Evolutionary conservation across 257 asterid genomes (phyloP), one percentile per base, ranked within the genome.

Genomic region (Solanum stenotomum): DNA sequence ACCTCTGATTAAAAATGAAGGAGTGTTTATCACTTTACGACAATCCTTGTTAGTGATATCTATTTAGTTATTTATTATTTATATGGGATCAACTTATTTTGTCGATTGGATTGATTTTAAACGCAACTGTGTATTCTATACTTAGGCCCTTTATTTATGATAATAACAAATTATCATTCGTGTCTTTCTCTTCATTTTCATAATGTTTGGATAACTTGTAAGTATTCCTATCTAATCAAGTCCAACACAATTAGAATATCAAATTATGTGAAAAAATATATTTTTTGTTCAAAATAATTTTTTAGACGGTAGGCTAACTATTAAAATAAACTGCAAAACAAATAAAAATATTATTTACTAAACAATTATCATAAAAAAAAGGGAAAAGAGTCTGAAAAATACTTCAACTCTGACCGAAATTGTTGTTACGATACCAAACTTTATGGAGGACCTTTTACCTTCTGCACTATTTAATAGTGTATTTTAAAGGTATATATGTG

Each of bases 11-110:
- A 15, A 5, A 49, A 3, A 46, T 46, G 3, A 15, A 15, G 0
- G 52, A 49, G 1, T 49, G 2, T 1, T 14, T 46, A 46, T 13
- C 56, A 46, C 18, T 14, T 8, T 0, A 0, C 16, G 0, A 37
- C 15, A 44, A 46, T 4, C 2, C 6, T 13, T 4, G 18, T 10
- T 11, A 42, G 49, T 10, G 10, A 4, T 46, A 46, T 46, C 4
- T 33, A 33, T 33, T 33, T 33, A 33, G 34, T 33, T 33, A 33
- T 33, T 33, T 42, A 44, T 44, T 49, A 49, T 49, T 49, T 18
- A 56, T 20, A 56, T 56, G 65, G 2, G 2, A 18, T 56, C 25
- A 20, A 56, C 11, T 56, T 56, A 20, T 18, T 56, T 22, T 61
- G 6, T 61, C 2, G 61, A 59, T 59, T 59, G 27, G 5, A 8